Percentiles rank a stretch among this genome's conserved stretches.
phyloP scores from a whole-genome alignment of 768 basidiomycete genomes.

The Russula dissimulans region DNA sequence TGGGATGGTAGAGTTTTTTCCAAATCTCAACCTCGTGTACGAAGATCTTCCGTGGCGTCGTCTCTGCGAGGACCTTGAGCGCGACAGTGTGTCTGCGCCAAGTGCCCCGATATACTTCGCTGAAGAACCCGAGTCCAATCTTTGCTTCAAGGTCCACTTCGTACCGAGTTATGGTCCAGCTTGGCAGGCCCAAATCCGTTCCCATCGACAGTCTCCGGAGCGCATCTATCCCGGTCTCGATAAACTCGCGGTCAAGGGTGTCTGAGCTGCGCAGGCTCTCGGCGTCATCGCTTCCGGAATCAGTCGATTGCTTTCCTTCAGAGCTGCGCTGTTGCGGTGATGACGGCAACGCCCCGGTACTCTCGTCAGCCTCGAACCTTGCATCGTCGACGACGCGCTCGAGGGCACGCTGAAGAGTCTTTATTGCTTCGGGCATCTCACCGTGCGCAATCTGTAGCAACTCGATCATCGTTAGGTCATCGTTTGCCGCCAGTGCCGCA shows the following conservation, averaged over 20 bases:
- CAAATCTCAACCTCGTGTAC: slow-evolving; percentile 62
- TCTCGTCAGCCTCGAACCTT: slow-evolving; percentile 20
- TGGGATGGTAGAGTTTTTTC: slow-evolving; percentile 56
- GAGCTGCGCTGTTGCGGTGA: neutral
- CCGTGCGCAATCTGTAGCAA: slow-evolving; percentile 52
- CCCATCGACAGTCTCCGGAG: slow-evolving; percentile 48
- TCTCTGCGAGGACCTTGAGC: slow-evolving; percentile 60
- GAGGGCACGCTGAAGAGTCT: slow-evolving; percentile 63
- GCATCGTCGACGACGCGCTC: slow-evolving; percentile 37
- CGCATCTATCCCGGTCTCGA: slow-evolving; percentile 65
- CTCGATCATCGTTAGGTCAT: slow-evolving; percentile 54
- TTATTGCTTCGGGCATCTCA: slow-evolving; percentile 75
- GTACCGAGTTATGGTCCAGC: slow-evolving; percentile 75
- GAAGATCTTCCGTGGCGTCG: slow-evolving; percentile 56
- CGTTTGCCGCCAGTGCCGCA: slow-evolving; percentile 44
- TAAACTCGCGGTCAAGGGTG: slow-evolving; percentile 58
- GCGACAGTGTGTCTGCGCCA: slow-evolving; percentile 63
- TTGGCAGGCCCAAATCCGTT: slow-evolving; percentile 36
- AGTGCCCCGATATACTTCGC: slow-evolving; percentile 65
- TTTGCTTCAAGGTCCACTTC: slow-evolving; percentile 64
- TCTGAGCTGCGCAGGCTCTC: slow-evolving; percentile 25
- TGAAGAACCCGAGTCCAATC: slow-evolving; percentile 69
- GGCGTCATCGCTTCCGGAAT: neutral
- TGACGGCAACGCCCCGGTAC: neutral
- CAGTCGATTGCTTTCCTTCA: neutral